phyloP scores from a whole-genome alignment of 2,329 filamentous ascomycete genomes.

The Penicillium sclerotigenum region DNA sequence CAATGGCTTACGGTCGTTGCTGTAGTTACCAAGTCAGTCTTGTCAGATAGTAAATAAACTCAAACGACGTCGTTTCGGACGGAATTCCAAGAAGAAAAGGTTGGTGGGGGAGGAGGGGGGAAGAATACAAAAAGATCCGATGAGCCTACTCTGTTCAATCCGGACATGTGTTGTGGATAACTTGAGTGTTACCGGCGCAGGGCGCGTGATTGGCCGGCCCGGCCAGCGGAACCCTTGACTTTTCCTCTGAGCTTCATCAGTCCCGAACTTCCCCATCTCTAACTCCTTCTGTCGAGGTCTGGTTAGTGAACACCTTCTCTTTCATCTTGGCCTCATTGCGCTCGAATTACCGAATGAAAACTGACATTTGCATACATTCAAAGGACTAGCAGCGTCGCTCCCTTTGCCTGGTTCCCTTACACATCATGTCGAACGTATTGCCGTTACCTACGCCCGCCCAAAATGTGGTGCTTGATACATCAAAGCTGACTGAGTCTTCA shows the following conservation, averaged over 20 bases:
- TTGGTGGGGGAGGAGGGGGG: no score
- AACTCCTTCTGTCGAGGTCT: constrained; percentile 26
- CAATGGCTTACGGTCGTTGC: constrained; percentile 22
- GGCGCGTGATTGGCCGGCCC: constrained; percentile 33
- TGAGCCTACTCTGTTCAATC: constrained; percentile 4
- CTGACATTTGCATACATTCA: neutral
- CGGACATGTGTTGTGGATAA: constrained; percentile 22
- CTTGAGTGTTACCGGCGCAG: constrained; percentile 12
- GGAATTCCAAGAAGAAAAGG: constrained; percentile 12
- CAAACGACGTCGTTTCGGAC: neutral
- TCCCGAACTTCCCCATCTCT: constrained; percentile 27
- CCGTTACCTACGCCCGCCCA: constrained; percentile 36
- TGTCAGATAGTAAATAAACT: neutral
- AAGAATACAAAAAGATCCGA: constrained; percentile 13
- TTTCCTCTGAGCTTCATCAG: constrained; percentile 33
- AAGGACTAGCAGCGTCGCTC: constrained; percentile 17
- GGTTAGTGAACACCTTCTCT: constrained; percentile 15
- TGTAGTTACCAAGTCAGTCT: constrained; percentile 11
- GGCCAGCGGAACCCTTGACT: constrained; percentile 33
- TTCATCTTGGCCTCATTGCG: neutral
- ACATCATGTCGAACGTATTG: constrained; percentile 43
- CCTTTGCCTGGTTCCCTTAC: constrained; percentile 22
- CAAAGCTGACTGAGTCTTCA: constrained; percentile 43
- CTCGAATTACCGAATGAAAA: constrained; percentile 8
- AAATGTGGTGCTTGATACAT: constrained; percentile 41